phyloP scores from a whole-genome alignment of 257 asterid species.

The Solanum lignicaule region DNA sequence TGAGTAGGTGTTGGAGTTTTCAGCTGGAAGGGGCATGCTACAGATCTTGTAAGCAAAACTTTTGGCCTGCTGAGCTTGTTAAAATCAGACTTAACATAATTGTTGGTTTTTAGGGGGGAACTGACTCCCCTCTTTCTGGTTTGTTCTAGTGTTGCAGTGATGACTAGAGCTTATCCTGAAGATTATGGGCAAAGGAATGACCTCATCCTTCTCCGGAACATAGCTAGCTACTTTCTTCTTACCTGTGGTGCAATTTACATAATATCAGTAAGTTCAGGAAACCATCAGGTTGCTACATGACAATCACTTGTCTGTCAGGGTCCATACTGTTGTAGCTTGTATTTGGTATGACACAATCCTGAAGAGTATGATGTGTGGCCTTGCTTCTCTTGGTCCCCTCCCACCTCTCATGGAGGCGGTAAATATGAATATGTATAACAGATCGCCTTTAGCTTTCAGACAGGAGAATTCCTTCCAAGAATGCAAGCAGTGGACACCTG shows the following conservation, averaged over 20 bases:
- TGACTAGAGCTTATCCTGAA: constrained; percentile 96
- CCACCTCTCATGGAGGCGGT: background rate
- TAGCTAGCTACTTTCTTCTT: constrained; percentile 76
- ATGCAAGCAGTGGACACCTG: background rate
- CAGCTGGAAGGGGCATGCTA: constrained; percentile 98
- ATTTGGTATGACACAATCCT: background rate
- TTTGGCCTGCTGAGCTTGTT: background rate
- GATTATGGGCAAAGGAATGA: constrained; percentile 38
- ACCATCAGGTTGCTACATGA: background rate
- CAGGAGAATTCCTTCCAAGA: background rate
- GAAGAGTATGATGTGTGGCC: background rate
- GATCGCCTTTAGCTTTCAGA: background rate
- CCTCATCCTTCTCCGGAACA: constrained; percentile 73
- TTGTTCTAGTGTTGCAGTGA: constrained; percentile 79
- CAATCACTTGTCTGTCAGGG: background rate
- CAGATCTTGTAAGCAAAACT: constrained; percentile 79
- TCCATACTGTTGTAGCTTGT: background rate
- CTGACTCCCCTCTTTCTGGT: background rate
- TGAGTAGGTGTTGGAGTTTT: constrained; percentile 77
- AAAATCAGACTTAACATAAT: background rate
- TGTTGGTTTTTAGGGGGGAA: background rate
- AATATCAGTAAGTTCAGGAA: constrained; percentile 51
- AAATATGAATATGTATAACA: background rate
- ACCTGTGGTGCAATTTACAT: constrained; percentile 70
- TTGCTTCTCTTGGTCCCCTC: background rate